Conservation (phyloP, 148 eudicot genomes). For the Rhododendron vialii region DNA sequence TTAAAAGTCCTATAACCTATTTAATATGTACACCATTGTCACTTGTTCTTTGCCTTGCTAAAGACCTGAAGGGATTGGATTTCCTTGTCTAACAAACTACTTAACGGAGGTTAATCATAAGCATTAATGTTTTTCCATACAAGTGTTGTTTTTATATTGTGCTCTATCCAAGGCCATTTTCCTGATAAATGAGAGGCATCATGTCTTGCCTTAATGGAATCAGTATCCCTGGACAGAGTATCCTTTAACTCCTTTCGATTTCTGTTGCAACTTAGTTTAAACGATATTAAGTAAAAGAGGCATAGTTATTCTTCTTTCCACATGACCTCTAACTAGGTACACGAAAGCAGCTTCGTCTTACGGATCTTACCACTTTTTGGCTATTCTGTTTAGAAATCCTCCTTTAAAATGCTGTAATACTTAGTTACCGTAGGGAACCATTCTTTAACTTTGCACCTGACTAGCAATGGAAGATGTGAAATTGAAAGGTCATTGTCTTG, state of each 20-base stretch:
- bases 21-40: neutral
- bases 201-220: neutral
- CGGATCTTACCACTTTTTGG: neutral
- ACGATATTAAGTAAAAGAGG: neutral
- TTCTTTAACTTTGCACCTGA: neutral
- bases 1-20: neutral
- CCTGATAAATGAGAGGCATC: neutral
- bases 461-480: neutral
- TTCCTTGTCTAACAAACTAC: neutral
- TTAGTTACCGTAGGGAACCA: neutral
- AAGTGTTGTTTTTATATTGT: neutral
- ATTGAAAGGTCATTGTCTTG: neutral
- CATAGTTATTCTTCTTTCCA: neutral
- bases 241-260: neutral
- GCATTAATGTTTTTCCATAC: neutral
- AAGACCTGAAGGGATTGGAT: neutral
- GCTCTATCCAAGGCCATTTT: neutral
- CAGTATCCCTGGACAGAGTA: neutral
- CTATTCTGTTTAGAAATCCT: neutral
- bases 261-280: neutral
- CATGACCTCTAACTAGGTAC: neutral
- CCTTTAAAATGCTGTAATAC: neutral
- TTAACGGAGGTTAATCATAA: neutral
- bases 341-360: neutral
- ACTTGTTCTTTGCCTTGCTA: neutral